A percentile compares a stretch with the other conserved stretches of the same genome.
Evolutionary conservation across 2,329 filamentous ascomycete genomes (phyloP).

Genomic region (Xylaria sp.): DNA sequence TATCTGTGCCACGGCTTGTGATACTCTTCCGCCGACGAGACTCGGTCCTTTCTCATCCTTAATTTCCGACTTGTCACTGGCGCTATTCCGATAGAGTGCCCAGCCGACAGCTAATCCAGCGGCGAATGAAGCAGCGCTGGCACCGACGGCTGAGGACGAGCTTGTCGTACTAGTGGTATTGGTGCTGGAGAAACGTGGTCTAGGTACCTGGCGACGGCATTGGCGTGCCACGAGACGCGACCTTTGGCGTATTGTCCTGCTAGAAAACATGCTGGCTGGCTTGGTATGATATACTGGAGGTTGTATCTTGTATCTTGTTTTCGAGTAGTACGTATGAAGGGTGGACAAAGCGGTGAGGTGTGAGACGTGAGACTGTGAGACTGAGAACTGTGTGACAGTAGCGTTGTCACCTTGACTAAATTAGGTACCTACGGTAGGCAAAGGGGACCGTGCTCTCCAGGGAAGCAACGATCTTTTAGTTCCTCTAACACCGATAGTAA

Average conservation of each 20-base stretch:
- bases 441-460: neutral
- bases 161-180: conserved; percentile 27
- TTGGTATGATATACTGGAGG: neutral
- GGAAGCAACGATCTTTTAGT: neutral
- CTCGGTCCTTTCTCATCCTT: no score
- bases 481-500: neutral
- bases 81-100: conserved; percentile 26
- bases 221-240: conserved; percentile 38
- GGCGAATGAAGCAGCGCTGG: conserved; percentile 35
- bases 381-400: neutral
- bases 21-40: conserved; percentile 8
- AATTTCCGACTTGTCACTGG: conserved; percentile 1
- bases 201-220: conserved; percentile 23
- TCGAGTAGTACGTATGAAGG: neutral
- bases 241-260: conserved; percentile 38
- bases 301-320: neutral
- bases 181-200: conserved; percentile 42
- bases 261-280: conserved; percentile 37
- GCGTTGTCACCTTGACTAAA: neutral
- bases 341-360: conserved; percentile 5
- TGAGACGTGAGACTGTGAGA: neutral
- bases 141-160: conserved; percentile 25
- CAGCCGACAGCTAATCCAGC: conserved; percentile 38
- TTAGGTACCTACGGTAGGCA: neutral
- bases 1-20: conserved; percentile 16